These are phyloP conservation scores for Hymenotorrendiella dingleyae DNA, from an alignment of 2,329 filamentous ascomycete genomes.

Conservation along the genomic window DNA sequence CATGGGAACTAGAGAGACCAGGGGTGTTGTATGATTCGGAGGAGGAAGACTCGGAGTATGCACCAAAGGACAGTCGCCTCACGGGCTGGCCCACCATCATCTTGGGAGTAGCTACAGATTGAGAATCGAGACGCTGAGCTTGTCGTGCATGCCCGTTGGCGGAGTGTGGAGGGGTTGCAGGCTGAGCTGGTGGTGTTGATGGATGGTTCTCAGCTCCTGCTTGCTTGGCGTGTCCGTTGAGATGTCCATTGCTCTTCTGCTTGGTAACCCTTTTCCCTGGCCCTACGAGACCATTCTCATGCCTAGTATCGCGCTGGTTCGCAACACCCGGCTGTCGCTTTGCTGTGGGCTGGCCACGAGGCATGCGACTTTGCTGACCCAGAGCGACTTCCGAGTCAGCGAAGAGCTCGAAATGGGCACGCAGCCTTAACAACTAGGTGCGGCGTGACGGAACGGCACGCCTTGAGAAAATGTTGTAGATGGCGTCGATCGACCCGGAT, in stretches of 20 bases:
- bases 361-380: constrained; percentile 33
- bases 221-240: constrained; percentile 44
- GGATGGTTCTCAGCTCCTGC: constrained; percentile 34
- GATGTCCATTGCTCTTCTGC: constrained; percentile 49
- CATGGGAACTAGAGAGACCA: constrained; percentile 37
- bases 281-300: constrained; percentile 83
- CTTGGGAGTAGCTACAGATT: constrained; percentile 21
- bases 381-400: constrained; percentile 32
- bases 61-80: constrained; percentile 45
- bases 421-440: constrained; percentile 14
- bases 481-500: constrained; percentile 7
- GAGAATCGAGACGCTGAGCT: constrained; percentile 18
- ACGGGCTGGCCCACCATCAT: constrained; percentile 35
- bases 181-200: constrained; percentile 34
- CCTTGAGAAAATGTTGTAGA: constrained; percentile 1
- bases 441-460: background rate
- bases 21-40: constrained; percentile 41
- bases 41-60: constrained; percentile 49
- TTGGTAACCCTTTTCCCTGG: constrained; percentile 58
- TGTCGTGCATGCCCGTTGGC: constrained; percentile 30
- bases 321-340: constrained; percentile 38
- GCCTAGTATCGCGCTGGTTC: constrained; percentile 65
- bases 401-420: constrained; percentile 14
- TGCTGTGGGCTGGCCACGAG: constrained; percentile 27
- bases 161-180: constrained; percentile 33